Evolutionary conservation across 768 basidiomycete genomes (phyloP).

Genomic region (Albatrellus ellisii): DNA sequence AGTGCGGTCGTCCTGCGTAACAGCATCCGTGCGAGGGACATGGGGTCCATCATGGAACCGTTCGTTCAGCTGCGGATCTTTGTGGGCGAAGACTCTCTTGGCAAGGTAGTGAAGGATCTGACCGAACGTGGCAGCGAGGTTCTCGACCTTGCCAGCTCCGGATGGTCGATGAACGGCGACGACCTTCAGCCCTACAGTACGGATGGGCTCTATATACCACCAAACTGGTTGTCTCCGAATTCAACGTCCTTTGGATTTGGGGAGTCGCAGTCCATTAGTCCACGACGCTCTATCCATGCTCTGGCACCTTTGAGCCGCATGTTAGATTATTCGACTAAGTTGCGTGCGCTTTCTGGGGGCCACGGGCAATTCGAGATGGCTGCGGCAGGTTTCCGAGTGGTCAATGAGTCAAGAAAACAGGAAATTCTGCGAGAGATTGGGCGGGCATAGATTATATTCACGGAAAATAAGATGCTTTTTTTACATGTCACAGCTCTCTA

Average conservation of each 20-base stretch:
- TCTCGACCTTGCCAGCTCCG: constrained; percentile 41
- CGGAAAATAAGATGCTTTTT: constrained; percentile 4
- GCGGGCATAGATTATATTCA: constrained; percentile 32
- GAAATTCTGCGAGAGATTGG: constrained; percentile 77
- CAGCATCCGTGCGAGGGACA: constrained; percentile 44
- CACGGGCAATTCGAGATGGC: constrained; percentile 73
- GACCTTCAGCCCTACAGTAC: constrained; percentile 29
- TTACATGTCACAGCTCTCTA: constrained; percentile 32
- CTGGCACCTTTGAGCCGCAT: constrained; percentile 70
- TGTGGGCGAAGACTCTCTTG: constrained; percentile 52
- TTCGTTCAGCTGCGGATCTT: constrained; percentile 58
- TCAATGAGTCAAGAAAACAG: constrained; percentile 42
- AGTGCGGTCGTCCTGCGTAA: constrained; percentile 51
- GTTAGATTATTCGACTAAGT: constrained; percentile 65
- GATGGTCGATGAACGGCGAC: constrained; percentile 25
- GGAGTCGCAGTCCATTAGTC: constrained; percentile 17
- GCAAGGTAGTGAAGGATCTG: constrained; percentile 74
- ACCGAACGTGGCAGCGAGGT: constrained; percentile 77
- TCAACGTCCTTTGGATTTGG: constrained; percentile 19
- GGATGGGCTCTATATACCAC: constrained; percentile 68
- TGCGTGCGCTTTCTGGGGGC: constrained; percentile 74
- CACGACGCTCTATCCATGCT: constrained; percentile 58
- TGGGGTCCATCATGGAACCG: constrained; percentile 71
- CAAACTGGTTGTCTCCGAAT: constrained; percentile 65
- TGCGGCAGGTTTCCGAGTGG: constrained; percentile 63